Percentiles rank a stretch among this genome's conserved stretches.
These are phyloP conservation scores for Ceratocystis albifundus DNA, from an alignment of 2,329 filamentous ascomycete species.

Conservation along the genomic window DNA sequence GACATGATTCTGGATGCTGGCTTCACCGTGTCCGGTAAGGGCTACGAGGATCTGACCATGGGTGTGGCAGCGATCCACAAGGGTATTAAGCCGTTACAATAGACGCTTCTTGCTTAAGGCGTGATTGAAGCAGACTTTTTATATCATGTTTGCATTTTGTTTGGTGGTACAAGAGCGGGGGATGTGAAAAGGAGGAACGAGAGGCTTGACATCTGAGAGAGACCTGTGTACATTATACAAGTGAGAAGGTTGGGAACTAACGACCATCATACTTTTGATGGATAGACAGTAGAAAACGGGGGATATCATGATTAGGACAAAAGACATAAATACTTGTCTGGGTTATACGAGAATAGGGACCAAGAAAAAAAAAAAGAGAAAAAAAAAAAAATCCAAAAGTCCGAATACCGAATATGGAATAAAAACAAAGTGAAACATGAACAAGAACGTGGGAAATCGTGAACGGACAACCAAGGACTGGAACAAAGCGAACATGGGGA, in stretches of 20 bases:
- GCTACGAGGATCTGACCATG: conserved; percentile 82
- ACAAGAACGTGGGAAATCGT: neutral
- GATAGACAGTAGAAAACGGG: neutral
- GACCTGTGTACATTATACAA: neutral
- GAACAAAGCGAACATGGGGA: neutral
- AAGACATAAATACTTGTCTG: neutral
- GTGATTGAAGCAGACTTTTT: neutral
- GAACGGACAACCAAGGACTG: neutral
- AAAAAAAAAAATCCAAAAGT: neutral
- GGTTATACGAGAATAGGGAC: neutral
- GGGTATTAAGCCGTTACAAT: conserved; percentile 63
- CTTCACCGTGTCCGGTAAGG: conserved; percentile 69
- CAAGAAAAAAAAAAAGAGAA: neutral
- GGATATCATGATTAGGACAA: neutral
- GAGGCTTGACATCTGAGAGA: neutral
- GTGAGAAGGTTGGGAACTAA: neutral
- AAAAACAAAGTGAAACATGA: neutral
- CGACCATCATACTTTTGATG: neutral
- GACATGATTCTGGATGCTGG: conserved; percentile 74
- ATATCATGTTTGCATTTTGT: neutral
- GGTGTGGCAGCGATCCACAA: conserved; percentile 95
- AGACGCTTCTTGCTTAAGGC: neutral
- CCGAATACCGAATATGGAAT: neutral
- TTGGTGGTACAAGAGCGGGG: neutral
- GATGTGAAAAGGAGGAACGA: neutral